Conservation (phyloP, 2,329 filamentous ascomycete genomes). For the Diaporthe vexans region DNA sequence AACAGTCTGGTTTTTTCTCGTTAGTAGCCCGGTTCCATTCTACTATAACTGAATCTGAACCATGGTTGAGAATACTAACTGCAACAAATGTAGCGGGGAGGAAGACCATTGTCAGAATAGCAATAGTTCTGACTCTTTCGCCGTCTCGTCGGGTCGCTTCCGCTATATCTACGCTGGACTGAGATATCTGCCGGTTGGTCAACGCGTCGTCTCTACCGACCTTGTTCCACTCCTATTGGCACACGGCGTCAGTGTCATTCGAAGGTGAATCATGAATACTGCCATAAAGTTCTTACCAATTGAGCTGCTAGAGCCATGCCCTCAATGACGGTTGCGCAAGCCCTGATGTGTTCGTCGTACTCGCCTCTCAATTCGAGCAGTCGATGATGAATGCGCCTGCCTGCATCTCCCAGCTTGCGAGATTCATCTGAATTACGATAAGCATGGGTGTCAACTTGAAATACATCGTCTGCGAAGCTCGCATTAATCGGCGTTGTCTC, state of each 20-base stretch:
- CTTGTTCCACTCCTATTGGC: conserved; percentile 42
- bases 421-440: background rate
- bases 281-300: conserved; percentile 34
- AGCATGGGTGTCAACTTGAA: background rate
- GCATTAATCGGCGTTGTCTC: conserved; percentile 19
- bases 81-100: conserved; percentile 58
- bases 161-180: conserved; percentile 37
- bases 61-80: conserved; percentile 14
- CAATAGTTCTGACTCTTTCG: conserved; percentile 53
- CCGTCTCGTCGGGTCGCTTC: conserved; percentile 37
- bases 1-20: conserved; percentile 6
- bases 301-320: conserved; percentile 42
- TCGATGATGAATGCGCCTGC: conserved; percentile 39
- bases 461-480: conserved; percentile 12
- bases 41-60: background rate
- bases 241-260: background rate
- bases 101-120: conserved; percentile 56
- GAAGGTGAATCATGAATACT: background rate
- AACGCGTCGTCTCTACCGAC: conserved; percentile 42
- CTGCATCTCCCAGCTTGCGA: conserved; percentile 19
- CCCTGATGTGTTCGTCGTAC: conserved; percentile 42
- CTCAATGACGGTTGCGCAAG: conserved; percentile 42
- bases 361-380: conserved; percentile 39
- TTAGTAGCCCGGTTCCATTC: background rate
- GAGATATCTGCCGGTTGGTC: conserved; percentile 40